phyloP scores from a whole-genome alignment of 352 stramenopile species.

The Globisporangium heterothallicum region DNA sequence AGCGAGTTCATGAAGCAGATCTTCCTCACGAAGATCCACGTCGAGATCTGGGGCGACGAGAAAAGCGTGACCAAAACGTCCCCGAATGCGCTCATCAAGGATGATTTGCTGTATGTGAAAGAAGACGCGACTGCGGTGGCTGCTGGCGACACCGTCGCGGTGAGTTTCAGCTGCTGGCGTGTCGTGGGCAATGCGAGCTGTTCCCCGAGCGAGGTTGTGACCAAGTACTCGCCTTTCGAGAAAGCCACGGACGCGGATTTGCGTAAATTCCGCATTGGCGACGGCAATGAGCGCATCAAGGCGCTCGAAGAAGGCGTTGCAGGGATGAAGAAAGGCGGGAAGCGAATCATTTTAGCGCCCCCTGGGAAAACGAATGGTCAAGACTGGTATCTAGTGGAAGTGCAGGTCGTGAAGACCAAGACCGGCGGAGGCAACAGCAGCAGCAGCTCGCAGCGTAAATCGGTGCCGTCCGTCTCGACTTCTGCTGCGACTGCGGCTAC shows the following conservation, averaged over 20 bases:
- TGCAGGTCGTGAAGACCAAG: conserved; percentile 73
- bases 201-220: conserved; percentile 54
- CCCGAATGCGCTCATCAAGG: conserved; percentile 39
- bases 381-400: conserved; percentile 81
- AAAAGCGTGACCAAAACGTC: conserved; percentile 49
- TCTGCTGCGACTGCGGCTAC: neutral
- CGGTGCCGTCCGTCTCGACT: conserved; percentile 18
- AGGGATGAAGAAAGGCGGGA: conserved; percentile 86
- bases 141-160: conserved; percentile 52
- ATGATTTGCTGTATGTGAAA: conserved; percentile 41
- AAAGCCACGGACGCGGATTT: conserved; percentile 39
- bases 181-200: conserved; percentile 65
- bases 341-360: conserved; percentile 86
- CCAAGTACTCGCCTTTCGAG: conserved; percentile 78
- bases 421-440: conserved; percentile 18
- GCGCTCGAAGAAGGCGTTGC: conserved; percentile 85
- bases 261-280: conserved; percentile 72
- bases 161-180: conserved; percentile 69
- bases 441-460: conserved; percentile 24
- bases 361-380: conserved; percentile 72
- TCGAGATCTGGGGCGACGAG: conserved; percentile 68
- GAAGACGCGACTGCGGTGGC: conserved; percentile 31
- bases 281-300: conserved; percentile 78
- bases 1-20: conserved; percentile 61
- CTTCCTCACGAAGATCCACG: conserved; percentile 73